Evolutionary conservation across 176 grass and related monocot species (phyloP).

Genomic region (Oryza meridionalis): DNA sequence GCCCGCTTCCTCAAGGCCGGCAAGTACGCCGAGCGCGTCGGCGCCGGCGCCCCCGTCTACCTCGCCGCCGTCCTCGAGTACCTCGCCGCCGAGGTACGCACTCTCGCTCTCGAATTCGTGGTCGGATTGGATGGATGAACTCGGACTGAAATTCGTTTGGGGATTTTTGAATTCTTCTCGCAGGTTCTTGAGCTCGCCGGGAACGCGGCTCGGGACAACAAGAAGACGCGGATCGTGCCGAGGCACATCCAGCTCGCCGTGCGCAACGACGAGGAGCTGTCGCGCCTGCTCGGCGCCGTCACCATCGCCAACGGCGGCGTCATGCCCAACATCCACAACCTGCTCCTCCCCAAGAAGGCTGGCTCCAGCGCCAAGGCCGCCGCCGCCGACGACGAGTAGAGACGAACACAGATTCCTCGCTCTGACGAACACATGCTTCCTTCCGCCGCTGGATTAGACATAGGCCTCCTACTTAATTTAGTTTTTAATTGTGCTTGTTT

Average conservation of each 20-base stretch:
- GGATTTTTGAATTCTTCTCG: too few species aligned
- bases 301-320: slow-evolving; percentile 95
- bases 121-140: too few species aligned
- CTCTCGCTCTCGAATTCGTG: too few species aligned
- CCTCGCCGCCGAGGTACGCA: slow-evolving; percentile 83
- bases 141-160: background rate
- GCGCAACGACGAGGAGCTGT: slow-evolving; percentile 94
- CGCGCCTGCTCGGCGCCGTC: slow-evolving; percentile 81
- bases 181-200: slow-evolving; percentile 92
- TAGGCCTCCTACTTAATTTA: background rate
- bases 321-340: slow-evolving; percentile 99
- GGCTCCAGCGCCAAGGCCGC: slow-evolving; percentile 68
- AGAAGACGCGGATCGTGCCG: slow-evolving; percentile 96
- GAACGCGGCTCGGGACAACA: slow-evolving; percentile 94
- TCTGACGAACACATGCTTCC: too few species aligned
- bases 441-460: background rate
- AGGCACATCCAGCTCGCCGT: slow-evolving; percentile 98
- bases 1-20: slow-evolving; percentile 93
- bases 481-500: background rate
- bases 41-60: slow-evolving; percentile 92
- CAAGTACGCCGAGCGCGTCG: slow-evolving; percentile 95
- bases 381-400: slow-evolving; percentile 55
- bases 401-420: too few species aligned
- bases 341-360: slow-evolving; percentile 94
- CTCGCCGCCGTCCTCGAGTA: slow-evolving; percentile 99